Evolutionary conservation across 768 basidiomycete genomes (phyloP).

Genomic region (Mycena chlorophos): DNA sequence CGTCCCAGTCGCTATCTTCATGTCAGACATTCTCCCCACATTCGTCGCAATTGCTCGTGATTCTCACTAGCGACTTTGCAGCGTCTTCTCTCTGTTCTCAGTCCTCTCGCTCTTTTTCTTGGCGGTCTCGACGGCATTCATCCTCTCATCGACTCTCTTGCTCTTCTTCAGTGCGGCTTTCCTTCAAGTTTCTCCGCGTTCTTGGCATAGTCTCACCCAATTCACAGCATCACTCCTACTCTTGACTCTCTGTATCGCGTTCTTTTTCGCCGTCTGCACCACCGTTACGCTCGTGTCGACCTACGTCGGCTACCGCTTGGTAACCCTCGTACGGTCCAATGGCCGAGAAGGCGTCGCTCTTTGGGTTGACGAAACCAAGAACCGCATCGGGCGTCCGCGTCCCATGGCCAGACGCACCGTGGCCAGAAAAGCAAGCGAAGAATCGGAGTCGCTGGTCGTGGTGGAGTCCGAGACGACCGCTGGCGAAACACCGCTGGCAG

Average conservation of each 20-base stretch:
- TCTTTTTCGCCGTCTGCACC: constrained; percentile 35
- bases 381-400: constrained; percentile 4
- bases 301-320: constrained; percentile 37
- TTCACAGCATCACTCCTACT: constrained; percentile 35
- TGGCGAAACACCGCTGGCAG: constrained; percentile 10
- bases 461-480: constrained; percentile 7
- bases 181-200: not conserved
- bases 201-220: not conserved
- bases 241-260: constrained; percentile 31
- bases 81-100: constrained; percentile 33
- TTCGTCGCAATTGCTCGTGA: not conserved
- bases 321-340: constrained; percentile 33
- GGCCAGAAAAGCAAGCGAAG: constrained; percentile 17
- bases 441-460: constrained; percentile 10
- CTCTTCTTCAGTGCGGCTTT: constrained; percentile 32
- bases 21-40: constrained; percentile 32
- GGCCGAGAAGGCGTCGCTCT: constrained; percentile 31
- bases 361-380: constrained; percentile 29
- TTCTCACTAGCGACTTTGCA: constrained; percentile 1
- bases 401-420: not conserved
- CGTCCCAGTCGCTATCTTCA: constrained; percentile 36
- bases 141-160: constrained; percentile 32
- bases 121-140: constrained; percentile 35
- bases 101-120: constrained; percentile 35
- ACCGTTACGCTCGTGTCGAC: constrained; percentile 31